These are phyloP conservation scores for Coelastrella sp. DNA, from an alignment of 139 green algal genomes.

Conservation along the genomic window DNA sequence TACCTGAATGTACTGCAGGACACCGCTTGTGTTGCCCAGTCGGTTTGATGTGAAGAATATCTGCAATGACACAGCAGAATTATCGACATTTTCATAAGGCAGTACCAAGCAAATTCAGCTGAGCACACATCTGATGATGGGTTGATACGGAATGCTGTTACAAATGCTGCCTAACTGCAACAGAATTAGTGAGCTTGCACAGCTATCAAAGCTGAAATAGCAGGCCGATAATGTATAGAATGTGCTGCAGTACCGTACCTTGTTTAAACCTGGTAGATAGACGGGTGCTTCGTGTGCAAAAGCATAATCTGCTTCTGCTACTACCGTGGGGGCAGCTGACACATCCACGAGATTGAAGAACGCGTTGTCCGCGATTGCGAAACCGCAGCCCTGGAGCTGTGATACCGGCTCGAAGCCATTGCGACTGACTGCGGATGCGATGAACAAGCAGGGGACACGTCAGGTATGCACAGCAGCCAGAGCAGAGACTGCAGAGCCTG, in stretches of 20 bases:
- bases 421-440: background rate
- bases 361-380: constrained; percentile 5
- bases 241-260: background rate
- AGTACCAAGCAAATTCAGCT: too few relatives aligned
- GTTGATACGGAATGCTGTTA: too few relatives aligned
- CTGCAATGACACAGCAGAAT: background rate
- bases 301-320: background rate
- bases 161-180: too few relatives aligned
- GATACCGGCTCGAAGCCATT: constrained; percentile 3
- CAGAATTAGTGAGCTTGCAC: too few relatives aligned
- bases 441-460: background rate
- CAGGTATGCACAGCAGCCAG: background rate
- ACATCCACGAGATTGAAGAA: constrained; percentile 28
- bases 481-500: background rate
- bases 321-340: background rate
- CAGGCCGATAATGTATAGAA: too few relatives aligned
- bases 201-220: too few relatives aligned
- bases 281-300: constrained; percentile 43
- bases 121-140: too few relatives aligned
- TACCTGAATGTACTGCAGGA: constrained; percentile 38
- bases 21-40: constrained; percentile 39
- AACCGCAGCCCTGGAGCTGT: constrained; percentile 29
- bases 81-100: too few relatives aligned
- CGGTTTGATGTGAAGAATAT: constrained; percentile 45
- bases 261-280: constrained; percentile 30